Conservation (phyloP, 2,329 filamentous ascomycete species). For the Venturia effusa region DNA sequence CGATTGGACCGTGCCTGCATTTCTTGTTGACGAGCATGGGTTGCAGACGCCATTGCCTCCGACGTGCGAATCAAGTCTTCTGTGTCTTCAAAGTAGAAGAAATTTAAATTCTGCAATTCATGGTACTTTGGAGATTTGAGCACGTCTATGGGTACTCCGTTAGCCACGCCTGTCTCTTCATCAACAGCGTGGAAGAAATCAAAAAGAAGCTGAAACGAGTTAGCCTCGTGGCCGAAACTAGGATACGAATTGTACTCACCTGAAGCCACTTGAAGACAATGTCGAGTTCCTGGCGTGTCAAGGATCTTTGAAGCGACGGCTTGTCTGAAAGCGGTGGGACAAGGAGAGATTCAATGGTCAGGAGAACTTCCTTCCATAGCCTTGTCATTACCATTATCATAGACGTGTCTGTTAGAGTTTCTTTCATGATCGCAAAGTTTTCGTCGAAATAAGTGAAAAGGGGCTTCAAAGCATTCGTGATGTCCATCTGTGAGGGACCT, state of each 20-base stretch:
- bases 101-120: slow-evolving; percentile 90
- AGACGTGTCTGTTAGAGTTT: slow-evolving; percentile 86
- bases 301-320: slow-evolving; percentile 70
- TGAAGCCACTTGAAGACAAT: slow-evolving; percentile 92
- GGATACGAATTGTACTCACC: slow-evolving; percentile 17
- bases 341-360: slow-evolving; percentile 79
- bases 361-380: slow-evolving; percentile 92
- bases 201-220: slow-evolving; percentile 51
- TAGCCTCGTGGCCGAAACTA: slow-evolving; percentile 8
- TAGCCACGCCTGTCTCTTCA: slow-evolving; percentile 68
- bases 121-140: slow-evolving; percentile 97
- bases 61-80: slow-evolving; percentile 90
- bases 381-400: slow-evolving; percentile 98
- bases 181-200: slow-evolving; percentile 93
- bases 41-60: slow-evolving; percentile 87
- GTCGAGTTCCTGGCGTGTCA: slow-evolving; percentile 81
- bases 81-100: slow-evolving; percentile 94
- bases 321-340: slow-evolving; percentile 95
- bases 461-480: slow-evolving; percentile 71
- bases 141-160: slow-evolving; percentile 82
- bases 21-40: slow-evolving; percentile 59
- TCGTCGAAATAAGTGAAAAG: slow-evolving; percentile 94
- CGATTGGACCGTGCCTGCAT: slow-evolving; percentile 45
- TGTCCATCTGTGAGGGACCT: slow-evolving; percentile 57
- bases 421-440: slow-evolving; percentile 98